Percentiles rank a stretch among this genome's conserved stretches.
Conservation (phyloP, 768 basidiomycete species). For the Boletus reticulatus region DNA sequence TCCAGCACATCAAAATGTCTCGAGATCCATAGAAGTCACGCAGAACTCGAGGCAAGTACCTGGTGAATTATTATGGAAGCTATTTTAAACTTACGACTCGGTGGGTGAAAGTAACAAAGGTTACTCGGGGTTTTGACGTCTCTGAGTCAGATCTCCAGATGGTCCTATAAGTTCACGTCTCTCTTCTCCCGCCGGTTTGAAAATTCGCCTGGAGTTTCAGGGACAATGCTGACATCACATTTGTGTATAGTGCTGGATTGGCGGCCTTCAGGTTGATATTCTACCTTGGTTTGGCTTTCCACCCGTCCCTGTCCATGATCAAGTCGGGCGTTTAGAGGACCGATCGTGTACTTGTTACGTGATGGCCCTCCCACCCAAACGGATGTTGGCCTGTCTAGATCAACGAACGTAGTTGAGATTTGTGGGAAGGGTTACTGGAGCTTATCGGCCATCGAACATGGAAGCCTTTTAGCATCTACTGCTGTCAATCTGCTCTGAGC, state of each 20-base stretch:
- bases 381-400: constrained; percentile 14
- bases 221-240: constrained; percentile 21
- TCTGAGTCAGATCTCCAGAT: constrained; percentile 22
- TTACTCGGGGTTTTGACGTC: constrained; percentile 7
- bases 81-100: constrained; percentile 1
- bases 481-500: constrained; percentile 16
- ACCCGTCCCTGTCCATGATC: constrained; percentile 11
- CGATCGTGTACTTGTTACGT: constrained; percentile 23
- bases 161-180: constrained; percentile 9
- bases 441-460: constrained; percentile 17
- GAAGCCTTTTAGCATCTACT: constrained; percentile 8
- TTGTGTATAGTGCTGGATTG: constrained; percentile 18
- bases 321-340: constrained; percentile 8
- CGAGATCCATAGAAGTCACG: constrained; percentile 8
- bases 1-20: constrained; percentile 7
- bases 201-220: constrained; percentile 18
- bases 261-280: constrained; percentile 22
- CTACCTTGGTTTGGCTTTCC: constrained; percentile 22
- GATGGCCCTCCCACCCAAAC: constrained; percentile 10
- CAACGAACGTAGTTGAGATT: constrained; percentile 7
- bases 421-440: constrained; percentile 21
- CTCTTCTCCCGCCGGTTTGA: constrained; percentile 28
- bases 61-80: constrained; percentile 28
- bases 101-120: constrained; percentile 16
- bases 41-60: constrained; percentile 16